Conservation (phyloP, 75 land plant genomes). For the Picea sitchensis region DNA sequence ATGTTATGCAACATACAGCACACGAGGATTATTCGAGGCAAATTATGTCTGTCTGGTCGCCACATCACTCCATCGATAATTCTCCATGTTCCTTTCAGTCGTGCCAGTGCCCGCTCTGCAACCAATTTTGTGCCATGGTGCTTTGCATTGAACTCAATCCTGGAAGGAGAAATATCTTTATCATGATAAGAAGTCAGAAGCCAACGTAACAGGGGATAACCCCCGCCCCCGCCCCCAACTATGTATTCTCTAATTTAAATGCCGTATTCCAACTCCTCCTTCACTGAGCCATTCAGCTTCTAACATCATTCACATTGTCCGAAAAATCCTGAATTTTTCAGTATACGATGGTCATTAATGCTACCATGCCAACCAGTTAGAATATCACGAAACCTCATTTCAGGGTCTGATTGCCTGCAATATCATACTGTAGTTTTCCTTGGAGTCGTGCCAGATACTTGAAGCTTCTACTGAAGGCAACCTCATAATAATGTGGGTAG, state of each 20-base stretch:
- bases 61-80: slow-evolving; percentile 69
- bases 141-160: slow-evolving; percentile 50
- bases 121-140: slow-evolving; percentile 51
- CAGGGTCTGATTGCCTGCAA: slow-evolving; percentile 68
- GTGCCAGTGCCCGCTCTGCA: slow-evolving; percentile 52
- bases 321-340: slow-evolving; percentile 55
- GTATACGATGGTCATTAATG: slow-evolving; percentile 38
- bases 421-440: slow-evolving; percentile 77
- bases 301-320: slow-evolving; percentile 56
- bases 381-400: slow-evolving; percentile 71
- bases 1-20: slow-evolving; percentile 88
- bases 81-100: slow-evolving; percentile 70
- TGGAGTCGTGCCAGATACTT: slow-evolving; percentile 51
- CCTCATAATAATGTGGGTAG: slow-evolving; percentile 66
- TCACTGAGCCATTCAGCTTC: slow-evolving; percentile 42
- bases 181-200: slow-evolving; percentile 67
- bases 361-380: slow-evolving; percentile 79
- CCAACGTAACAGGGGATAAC: slow-evolving; percentile 73
- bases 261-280: slow-evolving; percentile 28
- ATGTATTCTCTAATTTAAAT: slow-evolving; percentile 61
- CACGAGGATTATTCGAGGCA: slow-evolving; percentile 69
- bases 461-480: slow-evolving; percentile 47
- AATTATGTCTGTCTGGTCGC: slow-evolving; percentile 63
- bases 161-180: slow-evolving; percentile 21
- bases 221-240: slow-evolving; percentile 71